Evolutionary conservation across 2,329 filamentous ascomycete species (phyloP), one percentile per base, ranked within the genome.

Genomic region (Stagonosporopsis cucurbitacearum): DNA sequence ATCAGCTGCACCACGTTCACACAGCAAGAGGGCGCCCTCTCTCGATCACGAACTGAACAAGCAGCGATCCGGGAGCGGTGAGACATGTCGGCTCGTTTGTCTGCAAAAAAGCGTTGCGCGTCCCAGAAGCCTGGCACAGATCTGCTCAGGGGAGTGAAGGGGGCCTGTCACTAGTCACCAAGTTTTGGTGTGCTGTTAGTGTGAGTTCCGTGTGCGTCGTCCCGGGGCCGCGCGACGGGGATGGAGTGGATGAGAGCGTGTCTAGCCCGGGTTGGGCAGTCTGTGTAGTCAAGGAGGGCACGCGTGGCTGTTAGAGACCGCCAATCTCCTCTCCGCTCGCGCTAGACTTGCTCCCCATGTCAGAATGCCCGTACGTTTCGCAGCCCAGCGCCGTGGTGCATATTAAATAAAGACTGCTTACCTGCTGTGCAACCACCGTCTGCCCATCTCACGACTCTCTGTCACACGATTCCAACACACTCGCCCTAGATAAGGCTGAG

Each of bases 171-270:
- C 54, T 51, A 49, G 30, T 58, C 46, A 50, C 57, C 63, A 68
- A 54, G 53, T 60, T 59, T 26, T 65, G 59, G 62, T 56, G 63
- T 57, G 57, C 57, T 60, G 61, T 63, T 73, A 70, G 68, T 57
- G 59, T 57, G 49, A 49, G 54, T 59, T 64, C 68, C 68, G 68
- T 67, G 65, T 71, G 66, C 54, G 55, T 67, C 62, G 63, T 72
- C 66, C 70, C 70, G 69, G 56, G 63, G 68, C 69, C 67, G 69
- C 69, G 68, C 33, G 66, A 62, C 59, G 61, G 62, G 58, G 47
- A 37, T 47, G 53, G 20, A 47, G 45, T 54, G 60, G 54, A 64
- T 53, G 59, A 60, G 53, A 64, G 62, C 62, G 59, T 60, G 58
- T 55, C 63, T 60, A 64, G 50, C 15, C 66, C 56, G 43, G 17